These are phyloP conservation scores for Blepharisma japonicum DNA, from an alignment of 73 alveolate species.

Conservation along the genomic window DNA sequence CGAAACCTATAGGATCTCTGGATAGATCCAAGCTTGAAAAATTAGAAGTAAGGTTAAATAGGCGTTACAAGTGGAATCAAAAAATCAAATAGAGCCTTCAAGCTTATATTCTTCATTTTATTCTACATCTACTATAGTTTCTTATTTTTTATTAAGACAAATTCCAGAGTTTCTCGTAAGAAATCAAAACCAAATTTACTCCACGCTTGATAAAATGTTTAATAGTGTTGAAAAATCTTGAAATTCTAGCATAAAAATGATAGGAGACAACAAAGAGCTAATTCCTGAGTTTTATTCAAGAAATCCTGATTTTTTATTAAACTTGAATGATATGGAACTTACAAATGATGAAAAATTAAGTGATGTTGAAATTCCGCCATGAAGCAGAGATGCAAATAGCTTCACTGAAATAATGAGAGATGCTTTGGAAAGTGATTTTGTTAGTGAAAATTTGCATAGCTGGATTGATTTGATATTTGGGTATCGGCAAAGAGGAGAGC, in stretches of 20 bases:
- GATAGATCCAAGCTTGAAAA: slow-evolving; percentile 44
- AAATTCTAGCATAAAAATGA: slow-evolving; percentile 56
- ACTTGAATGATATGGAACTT: slow-evolving; percentile 53
- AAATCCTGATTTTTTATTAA: slow-evolving; percentile 69
- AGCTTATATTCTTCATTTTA: slow-evolving; percentile 63
- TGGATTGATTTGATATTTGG: slow-evolving; percentile 98
- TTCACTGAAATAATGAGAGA: slow-evolving; percentile 86
- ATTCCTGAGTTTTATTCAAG: slow-evolving; percentile 87
- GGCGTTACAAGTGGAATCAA: slow-evolving; percentile 51
- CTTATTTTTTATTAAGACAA: slow-evolving; percentile 71
- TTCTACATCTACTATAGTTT: slow-evolving; percentile 75
- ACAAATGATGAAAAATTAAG: slow-evolving; percentile 61
- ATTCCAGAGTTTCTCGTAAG: slow-evolving; percentile 85
- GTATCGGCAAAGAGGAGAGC: slow-evolving; percentile 77
- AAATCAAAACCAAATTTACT: slow-evolving; percentile 76
- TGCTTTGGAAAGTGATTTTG: slow-evolving; percentile 93
- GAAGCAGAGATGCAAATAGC: slow-evolving; percentile 78
- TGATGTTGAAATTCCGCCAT: slow-evolving; percentile 73
- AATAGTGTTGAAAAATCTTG: slow-evolving; percentile 66
- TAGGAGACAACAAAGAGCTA: slow-evolving; percentile 79
- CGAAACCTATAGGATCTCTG: slow-evolving; percentile 72
- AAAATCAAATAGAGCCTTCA: slow-evolving; percentile 37
- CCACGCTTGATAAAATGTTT: slow-evolving; percentile 84
- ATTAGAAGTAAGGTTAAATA: slow-evolving; percentile 34
- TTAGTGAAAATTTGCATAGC: slow-evolving; percentile 64